Evolutionary conservation across 2,329 filamentous ascomycete genomes (phyloP).

Genomic region (Colletotrichum tabaci): DNA sequence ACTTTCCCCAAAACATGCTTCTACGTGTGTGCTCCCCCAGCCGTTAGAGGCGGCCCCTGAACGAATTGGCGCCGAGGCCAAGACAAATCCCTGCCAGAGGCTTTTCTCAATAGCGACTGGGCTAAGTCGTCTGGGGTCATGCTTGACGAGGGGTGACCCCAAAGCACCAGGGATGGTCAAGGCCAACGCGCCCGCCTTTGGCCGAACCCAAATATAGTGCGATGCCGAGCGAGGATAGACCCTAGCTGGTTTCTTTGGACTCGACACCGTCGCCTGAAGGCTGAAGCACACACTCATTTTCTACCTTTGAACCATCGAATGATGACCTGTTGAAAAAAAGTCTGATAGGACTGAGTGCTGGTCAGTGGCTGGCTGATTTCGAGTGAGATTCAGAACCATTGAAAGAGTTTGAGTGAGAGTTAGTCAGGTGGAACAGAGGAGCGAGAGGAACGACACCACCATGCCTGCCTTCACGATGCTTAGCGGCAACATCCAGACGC

Average conservation of each 20-base stretch:
- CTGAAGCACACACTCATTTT: not conserved
- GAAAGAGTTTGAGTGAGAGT: no score
- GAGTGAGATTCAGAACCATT: not conserved
- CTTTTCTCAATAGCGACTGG: not conserved
- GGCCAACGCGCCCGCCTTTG: not conserved
- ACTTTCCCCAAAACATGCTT: not conserved
- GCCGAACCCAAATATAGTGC: slow-evolving; percentile 10
- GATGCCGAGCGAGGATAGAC: not conserved
- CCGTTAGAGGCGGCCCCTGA: no score
- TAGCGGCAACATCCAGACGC: slow-evolving; percentile 14
- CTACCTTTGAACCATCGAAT: not conserved
- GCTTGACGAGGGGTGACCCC: not conserved
- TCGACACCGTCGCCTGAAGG: slow-evolving; percentile 14
- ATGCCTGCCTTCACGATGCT: slow-evolving; percentile 36
- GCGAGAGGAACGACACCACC: slow-evolving; percentile 2
- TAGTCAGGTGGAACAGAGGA: no score
- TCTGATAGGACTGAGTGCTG: not conserved
- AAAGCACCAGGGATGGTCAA: not conserved
- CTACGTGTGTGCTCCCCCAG: no score
- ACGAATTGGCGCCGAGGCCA: not conserved
- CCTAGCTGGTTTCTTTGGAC: not conserved
- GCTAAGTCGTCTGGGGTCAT: slow-evolving; percentile 17
- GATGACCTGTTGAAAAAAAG: not conserved
- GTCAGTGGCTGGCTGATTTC: not conserved
- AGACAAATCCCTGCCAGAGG: not conserved